Base-by-base conservation (phyloP, 2,329 filamentous ascomycete species). In the Paraconiothyrium brasiliense region DNA sequence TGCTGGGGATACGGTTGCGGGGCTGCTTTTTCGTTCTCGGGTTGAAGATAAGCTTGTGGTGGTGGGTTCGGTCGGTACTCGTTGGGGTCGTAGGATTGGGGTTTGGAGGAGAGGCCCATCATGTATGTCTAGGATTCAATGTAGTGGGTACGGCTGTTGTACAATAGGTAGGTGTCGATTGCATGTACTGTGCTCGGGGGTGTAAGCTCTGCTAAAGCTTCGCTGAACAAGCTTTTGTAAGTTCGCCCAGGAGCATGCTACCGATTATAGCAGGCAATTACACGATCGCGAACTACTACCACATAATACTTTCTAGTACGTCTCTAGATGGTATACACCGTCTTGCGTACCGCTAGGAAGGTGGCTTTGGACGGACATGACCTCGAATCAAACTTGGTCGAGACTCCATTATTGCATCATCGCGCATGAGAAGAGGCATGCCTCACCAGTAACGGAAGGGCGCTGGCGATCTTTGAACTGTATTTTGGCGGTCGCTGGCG, bases 11-110 rank as follows among this genome's bases (percentile, higher is more conserved):
- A 27, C 9, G 20, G 34, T 14, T 16, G 20, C n/a, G 20, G 34
- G 1, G 34, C 34, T 4, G 34, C 49, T 8, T 39, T 52, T n/a
- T 37, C 34, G n/a, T n/a, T 52, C 34, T 24, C 34, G 22, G 34
- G 11, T 52, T 37, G 34, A 32, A 52, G 20, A 34, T 52, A 39
- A 2, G 49, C 49, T 16, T 32, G 49, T 34, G 49, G 34, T 27
- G 49, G 49, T 11, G 49, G 48, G 32, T 51, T 51, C 10, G 48
- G 48, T 9, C 48, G 30, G 48, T 51, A 51, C 13, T 16, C 34
- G 49, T 52, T 41, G 6, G 49, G 49, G n/a, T 52, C 34, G 34
- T 52, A 41, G 9, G 34, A 14, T 10, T 52, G 34, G n/a, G 49
- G 34, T 24, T 52, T 13, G 11, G 49, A 52, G 9, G 10, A 39